phyloP scores from a whole-genome alignment of 176 grass and related monocot species.

The sorghum (Sorghum bicolor) region DNA sequence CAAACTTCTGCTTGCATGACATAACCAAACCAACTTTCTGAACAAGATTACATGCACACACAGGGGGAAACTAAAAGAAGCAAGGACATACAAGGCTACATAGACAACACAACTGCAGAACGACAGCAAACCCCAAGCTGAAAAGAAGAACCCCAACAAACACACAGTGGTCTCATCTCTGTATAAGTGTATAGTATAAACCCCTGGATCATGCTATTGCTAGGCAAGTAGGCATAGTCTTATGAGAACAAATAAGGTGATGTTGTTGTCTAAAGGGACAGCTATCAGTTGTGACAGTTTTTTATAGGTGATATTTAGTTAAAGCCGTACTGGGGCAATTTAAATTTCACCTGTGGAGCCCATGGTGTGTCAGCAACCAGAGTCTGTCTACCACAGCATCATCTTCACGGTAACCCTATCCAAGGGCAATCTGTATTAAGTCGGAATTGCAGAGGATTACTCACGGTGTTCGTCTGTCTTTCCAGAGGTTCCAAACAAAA shows the following conservation, averaged over 20 bases:
- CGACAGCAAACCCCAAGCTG: background rate
- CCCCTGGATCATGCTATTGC: background rate
- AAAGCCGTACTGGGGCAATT: background rate
- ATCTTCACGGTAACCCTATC: too few relatives aligned
- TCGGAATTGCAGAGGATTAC: too few relatives aligned
- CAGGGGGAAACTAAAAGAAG: background rate
- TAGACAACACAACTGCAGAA: background rate
- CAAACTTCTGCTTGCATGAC: background rate
- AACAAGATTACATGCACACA: background rate
- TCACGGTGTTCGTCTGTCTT: too few relatives aligned
- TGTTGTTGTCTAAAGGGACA: background rate
- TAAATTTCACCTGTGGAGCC: too few relatives aligned
- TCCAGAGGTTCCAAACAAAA: too few relatives aligned
- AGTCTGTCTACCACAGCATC: background rate
- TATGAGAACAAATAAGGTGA: background rate
- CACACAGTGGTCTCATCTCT: background rate
- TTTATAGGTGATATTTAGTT: background rate
- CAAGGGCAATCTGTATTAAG: too few relatives aligned
- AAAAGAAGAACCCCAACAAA: background rate
- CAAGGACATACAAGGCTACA: background rate
- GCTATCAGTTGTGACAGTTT: background rate
- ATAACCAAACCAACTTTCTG: background rate
- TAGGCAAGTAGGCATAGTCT: background rate
- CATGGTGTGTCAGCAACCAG: background rate
- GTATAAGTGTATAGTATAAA: background rate